Base-by-base conservation (phyloP, 139 green algal species). In the Trebouxia sp. region DNA sequence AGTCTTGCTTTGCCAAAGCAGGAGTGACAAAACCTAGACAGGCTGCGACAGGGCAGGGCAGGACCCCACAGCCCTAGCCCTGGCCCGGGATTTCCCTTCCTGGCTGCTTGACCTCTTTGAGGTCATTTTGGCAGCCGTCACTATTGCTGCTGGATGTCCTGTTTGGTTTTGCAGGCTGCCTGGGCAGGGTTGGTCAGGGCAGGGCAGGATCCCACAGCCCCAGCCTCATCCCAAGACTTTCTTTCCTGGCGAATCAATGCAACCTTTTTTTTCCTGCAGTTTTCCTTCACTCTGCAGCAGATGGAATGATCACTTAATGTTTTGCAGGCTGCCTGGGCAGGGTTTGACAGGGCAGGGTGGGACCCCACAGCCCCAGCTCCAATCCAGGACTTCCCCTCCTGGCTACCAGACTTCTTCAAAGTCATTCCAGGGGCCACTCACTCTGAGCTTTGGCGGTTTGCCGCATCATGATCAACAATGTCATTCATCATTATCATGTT, bases 61-160 rank as follows among this genome's bases (percentile, higher is more conserved):
- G 35, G 30, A 65, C 30, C 47, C 74, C 28, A 8, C 47, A 32
- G 58, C 58, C 26, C 28, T 35, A 48, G 42, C 69, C 9, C 12
- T 69, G 7, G 75, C 48, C 42, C 82, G 62, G 17, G 78, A 82
- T 14, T 88, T 92, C 55, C 69, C 79, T 4, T 74, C 84, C 56
- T 95, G 89, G 90, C 82, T 96, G 38, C 83, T 89, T 47, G 65
- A 38, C 12, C 92, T 95, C 53, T 96, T 92, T 75, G 89, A 93
- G 37, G 85, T 90, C 65, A 75, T 95, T 28, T 69, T 28, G n/a
- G 41, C 24, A 26, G 28, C 26, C n/a, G n/a, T 35, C n/a, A n/a
- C n/a, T n/a, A n/a, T n/a, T n/a, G n/a, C n/a, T n/a, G n/a, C n/a
- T n/a, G n/a, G n/a, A n/a, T n/a, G n/a, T n/a, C n/a, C n/a, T n/a